Base-by-base conservation (phyloP, 352 stramenopile genomes). In the Pythium insidiosum region DNA sequence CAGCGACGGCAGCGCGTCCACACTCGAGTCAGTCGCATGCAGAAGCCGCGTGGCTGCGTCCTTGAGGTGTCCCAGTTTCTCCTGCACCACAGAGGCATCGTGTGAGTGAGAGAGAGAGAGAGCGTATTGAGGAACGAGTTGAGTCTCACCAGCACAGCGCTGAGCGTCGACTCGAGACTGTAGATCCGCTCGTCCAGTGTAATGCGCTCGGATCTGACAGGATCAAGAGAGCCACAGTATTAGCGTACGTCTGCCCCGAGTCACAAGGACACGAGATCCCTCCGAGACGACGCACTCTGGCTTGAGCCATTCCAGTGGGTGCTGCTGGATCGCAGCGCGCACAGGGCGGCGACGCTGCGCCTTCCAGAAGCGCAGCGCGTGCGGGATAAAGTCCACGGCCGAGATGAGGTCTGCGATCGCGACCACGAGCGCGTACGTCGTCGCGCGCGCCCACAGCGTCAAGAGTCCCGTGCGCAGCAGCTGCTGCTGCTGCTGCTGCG, bases 51-150 rank as follows among this genome's bases (percentile, higher is more conserved):
- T 73, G 12, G 63, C 66, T 30, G 85, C 35, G 29, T 85, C 56
- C 60, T 87, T 89, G 7, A 88, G 25, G 58, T 76, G 67, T 0
- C 76, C 76, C n/a, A 89, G 53, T 39, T 89, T 87, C 18, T 60
- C 60, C 75, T 85, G 40, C 10, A 47, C 1, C 1, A 39, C 25
- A 21, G 11, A 39, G 37, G 4, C 28, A 10, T 3, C 23, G n/a
- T n/a, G n/a, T n/a, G n/a, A n/a, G n/a, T n/a, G n/a, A n/a, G n/a
- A n/a, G n/a, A n/a, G n/a, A n/a, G n/a, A n/a, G n/a, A n/a, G n/a
- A n/a, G n/a, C n/a, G n/a, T n/a, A n/a, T n/a, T n/a, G n/a, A n/a
- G n/a, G n/a, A n/a, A n/a, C n/a, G n/a, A n/a, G n/a, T n/a, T n/a
- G n/a, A n/a, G n/a, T n/a, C 53, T 22, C 50, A 90, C 77, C 63